Conservation (phyloP, 352 stramenopile species). For the Blastocystis hominis region DNA sequence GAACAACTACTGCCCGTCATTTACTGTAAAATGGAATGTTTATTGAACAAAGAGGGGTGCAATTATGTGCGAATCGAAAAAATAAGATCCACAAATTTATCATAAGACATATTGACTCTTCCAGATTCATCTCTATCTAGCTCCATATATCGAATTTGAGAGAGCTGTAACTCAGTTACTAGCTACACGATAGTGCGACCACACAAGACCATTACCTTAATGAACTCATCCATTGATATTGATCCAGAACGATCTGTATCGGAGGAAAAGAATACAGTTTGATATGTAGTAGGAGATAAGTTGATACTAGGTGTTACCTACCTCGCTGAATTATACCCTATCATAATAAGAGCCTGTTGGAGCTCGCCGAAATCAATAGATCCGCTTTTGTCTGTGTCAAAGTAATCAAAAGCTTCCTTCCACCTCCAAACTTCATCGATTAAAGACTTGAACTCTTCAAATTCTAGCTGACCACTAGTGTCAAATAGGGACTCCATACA, state of each 20-base stretch:
- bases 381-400: slow-evolving; percentile 48
- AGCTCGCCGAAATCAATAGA: slow-evolving; percentile 47
- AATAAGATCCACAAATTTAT: slow-evolving; percentile 46
- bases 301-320: neutral
- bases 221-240: slow-evolving; percentile 51
- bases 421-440: slow-evolving; percentile 48
- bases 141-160: slow-evolving; percentile 40
- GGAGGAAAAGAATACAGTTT: slow-evolving; percentile 47
- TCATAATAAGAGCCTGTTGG: slow-evolving; percentile 16
- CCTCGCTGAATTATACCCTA: neutral
- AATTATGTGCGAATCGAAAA: slow-evolving; percentile 42
- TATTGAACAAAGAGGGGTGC: neutral
- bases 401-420: slow-evolving; percentile 54
- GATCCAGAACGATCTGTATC: slow-evolving; percentile 48
- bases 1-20: neutral
- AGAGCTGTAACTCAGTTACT: slow-evolving; percentile 37
- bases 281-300: slow-evolving; percentile 32
- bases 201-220: neutral
- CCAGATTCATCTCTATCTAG: slow-evolving; percentile 34
- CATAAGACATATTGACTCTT: slow-evolving; percentile 18
- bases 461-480: slow-evolving; percentile 31
- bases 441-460: slow-evolving; percentile 42
- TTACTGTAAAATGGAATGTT: slow-evolving; percentile 45
- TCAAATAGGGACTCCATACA: neutral
- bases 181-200: neutral